Evolutionary conservation across 2,329 filamentous ascomycete species (phyloP).

Genomic region (Ceratocystis albifundus): DNA sequence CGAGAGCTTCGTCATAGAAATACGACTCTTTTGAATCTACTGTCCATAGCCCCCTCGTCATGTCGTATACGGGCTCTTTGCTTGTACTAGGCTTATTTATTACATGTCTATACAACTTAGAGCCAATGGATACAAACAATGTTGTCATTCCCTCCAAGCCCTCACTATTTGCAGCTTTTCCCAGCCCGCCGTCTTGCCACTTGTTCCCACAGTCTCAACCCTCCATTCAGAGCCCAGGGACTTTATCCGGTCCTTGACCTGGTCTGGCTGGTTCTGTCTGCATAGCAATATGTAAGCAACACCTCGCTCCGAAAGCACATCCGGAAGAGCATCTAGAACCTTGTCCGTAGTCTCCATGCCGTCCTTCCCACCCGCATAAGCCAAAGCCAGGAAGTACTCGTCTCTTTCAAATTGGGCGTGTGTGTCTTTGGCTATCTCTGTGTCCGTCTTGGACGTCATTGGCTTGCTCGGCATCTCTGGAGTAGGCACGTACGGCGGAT

Average conservation of each 20-base stretch:
- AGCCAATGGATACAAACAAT: not conserved
- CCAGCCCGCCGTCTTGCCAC: conserved; percentile 83
- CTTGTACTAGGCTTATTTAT: not conserved
- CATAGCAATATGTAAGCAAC: conserved; percentile 86
- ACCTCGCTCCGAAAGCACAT: conserved; percentile 52
- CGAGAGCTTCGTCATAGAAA: conserved; percentile 24
- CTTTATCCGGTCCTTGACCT: conserved; percentile 53
- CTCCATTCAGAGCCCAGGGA: conserved; percentile 50
- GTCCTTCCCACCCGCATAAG: conserved; percentile 77
- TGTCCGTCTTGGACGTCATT: conserved; percentile 28
- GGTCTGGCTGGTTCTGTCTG: conserved; percentile 73
- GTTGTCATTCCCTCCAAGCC: conserved; percentile 53
- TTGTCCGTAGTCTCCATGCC: conserved; percentile 91
- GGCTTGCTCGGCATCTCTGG: conserved; percentile 51
- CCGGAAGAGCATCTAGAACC: conserved; percentile 58
- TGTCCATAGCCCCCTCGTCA: not conserved
- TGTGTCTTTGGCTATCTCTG: conserved; percentile 26
- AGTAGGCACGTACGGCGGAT: conserved; percentile 92
- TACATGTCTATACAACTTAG: not conserved
- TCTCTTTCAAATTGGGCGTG: conserved; percentile 58
- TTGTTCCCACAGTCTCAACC: conserved; percentile 66
- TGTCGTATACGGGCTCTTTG: not conserved
- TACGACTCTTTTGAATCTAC: not conserved
- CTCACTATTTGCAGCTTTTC: conserved; percentile 84
- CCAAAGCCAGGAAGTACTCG: conserved; percentile 69